Evolutionary conservation across 345 rosid genomes (phyloP).

Genomic region (Salix exigua): DNA sequence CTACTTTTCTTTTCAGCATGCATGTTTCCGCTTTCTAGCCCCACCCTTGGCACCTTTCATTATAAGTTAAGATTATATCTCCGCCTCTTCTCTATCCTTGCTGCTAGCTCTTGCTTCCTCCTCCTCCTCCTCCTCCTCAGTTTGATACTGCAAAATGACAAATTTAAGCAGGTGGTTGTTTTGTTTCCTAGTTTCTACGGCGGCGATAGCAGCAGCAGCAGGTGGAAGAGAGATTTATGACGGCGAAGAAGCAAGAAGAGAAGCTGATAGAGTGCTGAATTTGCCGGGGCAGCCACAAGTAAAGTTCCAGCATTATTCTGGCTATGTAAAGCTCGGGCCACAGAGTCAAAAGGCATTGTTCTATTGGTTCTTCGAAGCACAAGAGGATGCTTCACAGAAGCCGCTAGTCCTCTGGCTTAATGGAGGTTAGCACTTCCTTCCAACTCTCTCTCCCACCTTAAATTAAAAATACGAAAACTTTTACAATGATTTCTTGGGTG

Average conservation of each 20-base stretch:
- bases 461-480: too few species aligned
- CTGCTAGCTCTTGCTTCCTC: too few species aligned
- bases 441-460: too few species aligned
- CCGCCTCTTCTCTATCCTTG: too few species aligned
- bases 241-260: constrained; percentile 11
- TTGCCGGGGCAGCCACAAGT: constrained; percentile 62
- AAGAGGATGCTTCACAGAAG: constrained; percentile 22
- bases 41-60: too few species aligned
- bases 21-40: too few species aligned
- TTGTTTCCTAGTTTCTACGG: background rate
- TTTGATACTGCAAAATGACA: background rate
- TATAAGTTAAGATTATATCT: too few species aligned
- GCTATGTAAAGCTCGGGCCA: constrained; percentile 44
- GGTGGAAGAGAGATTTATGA: background rate
- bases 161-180: background rate
- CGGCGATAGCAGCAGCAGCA: background rate
- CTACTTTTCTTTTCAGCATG: too few species aligned
- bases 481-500: too few species aligned
- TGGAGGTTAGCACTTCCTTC: constrained; percentile 40
- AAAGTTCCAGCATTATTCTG: constrained; percentile 54
- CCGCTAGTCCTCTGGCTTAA: constrained; percentile 80
- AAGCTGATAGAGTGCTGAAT: constrained; percentile 37
- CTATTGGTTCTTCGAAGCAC: constrained; percentile 75
- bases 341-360: constrained; percentile 43
- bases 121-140: too few species aligned